Percentiles rank a stretch among this genome's conserved stretches.
phyloP scores from a whole-genome alignment of 176 grass and related monocot species.

The Carex cristatella region DNA sequence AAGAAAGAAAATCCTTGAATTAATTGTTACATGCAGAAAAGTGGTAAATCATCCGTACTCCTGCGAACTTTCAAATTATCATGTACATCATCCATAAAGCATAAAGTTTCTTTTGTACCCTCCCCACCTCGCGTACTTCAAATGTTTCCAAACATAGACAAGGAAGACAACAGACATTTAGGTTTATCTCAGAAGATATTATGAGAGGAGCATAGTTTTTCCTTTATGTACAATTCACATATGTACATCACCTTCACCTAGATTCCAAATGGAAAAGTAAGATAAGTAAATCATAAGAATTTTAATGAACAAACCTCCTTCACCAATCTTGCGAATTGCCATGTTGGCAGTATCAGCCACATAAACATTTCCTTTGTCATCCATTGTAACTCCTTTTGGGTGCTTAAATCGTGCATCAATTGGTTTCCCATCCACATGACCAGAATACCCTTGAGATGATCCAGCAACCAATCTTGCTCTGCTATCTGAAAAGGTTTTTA shows the following conservation, averaged over 20 bases:
- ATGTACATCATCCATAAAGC: not conserved
- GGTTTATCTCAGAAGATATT: not conserved
- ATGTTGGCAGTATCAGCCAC: slow-evolving; percentile 92
- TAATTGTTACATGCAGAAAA: not conserved
- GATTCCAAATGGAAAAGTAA: not conserved
- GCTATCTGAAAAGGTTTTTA: slow-evolving; percentile 57
- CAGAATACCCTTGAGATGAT: slow-evolving; percentile 86
- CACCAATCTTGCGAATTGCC: slow-evolving; percentile 87
- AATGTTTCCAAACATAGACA: not conserved
- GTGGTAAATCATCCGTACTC: not conserved
- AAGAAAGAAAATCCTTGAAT: not conserved
- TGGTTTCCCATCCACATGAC: slow-evolving; percentile 91
- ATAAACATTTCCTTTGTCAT: slow-evolving; percentile 96
- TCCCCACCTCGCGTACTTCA: not conserved
- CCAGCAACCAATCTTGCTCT: slow-evolving; percentile 87
- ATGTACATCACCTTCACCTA: not conserved
- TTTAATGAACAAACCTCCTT: slow-evolving; percentile 44
- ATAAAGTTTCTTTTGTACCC: not conserved
- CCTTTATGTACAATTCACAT: not conserved
- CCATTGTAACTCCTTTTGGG: slow-evolving; percentile 80
- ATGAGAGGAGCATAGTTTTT: not conserved
- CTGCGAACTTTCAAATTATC: not conserved
- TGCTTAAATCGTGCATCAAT: slow-evolving; percentile 89
- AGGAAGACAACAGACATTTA: not conserved
- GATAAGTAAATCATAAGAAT: slow-evolving; percentile 8